A percentile compares a stretch with the other conserved stretches of the same genome.
phyloP scores from a whole-genome alignment of 2,329 filamentous ascomycete species.

The Colletotrichum salicis region DNA sequence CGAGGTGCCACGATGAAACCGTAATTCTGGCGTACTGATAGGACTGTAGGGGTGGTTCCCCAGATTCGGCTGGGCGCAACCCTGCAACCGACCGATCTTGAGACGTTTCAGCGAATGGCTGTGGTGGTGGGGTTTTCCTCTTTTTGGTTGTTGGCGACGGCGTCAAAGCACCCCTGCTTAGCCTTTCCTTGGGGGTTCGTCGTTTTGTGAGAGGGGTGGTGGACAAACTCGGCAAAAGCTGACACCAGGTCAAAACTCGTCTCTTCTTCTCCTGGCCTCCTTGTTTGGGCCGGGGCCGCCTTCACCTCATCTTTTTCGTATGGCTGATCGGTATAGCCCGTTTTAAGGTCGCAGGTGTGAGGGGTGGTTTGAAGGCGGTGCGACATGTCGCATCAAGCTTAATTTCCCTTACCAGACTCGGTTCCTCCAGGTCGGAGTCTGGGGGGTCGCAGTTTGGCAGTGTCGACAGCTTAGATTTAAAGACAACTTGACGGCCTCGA shows the following conservation, averaged over 20 bases:
- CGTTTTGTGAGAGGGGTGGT: background rate
- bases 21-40: background rate
- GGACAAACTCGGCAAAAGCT: background rate
- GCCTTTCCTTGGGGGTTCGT: background rate
- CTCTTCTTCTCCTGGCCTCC: constrained; percentile 20
- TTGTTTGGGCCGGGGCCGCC: constrained; percentile 26
- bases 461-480: background rate
- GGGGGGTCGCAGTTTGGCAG: background rate
- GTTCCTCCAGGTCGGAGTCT: background rate
- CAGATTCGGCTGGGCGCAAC: constrained; percentile 20
- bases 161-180: background rate
- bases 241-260: constrained; percentile 19
- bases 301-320: background rate
- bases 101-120: constrained; percentile 34
- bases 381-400: constrained; percentile 28
- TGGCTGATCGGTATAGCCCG: background rate
- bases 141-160: background rate
- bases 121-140: constrained; percentile 2
- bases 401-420: background rate
- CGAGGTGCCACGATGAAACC: constrained; percentile 8
- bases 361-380: constrained; percentile 13
- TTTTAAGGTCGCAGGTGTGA: constrained; percentile 23
- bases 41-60: background rate
- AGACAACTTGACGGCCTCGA: background rate
- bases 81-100: constrained; percentile 27